phyloP scores from a whole-genome alignment of 2,329 filamentous ascomycete genomes.

The Graphilbum fragrans region DNA sequence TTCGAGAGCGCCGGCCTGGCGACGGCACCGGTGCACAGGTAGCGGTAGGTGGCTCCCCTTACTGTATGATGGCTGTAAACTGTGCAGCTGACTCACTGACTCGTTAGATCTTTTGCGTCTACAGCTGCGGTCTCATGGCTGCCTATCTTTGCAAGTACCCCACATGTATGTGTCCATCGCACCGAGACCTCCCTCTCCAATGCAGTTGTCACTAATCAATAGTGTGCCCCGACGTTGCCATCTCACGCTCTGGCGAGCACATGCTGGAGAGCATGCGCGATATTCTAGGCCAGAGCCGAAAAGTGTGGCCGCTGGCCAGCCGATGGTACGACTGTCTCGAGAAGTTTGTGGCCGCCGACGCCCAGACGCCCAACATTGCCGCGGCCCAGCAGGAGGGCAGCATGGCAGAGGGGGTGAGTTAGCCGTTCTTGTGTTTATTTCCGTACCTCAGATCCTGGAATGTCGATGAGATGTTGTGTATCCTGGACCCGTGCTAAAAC shows the following conservation, averaged over 20 bases:
- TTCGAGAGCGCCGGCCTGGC: slow-evolving; percentile 27
- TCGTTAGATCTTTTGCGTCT: slow-evolving; percentile 35
- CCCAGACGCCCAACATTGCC: slow-evolving; percentile 21
- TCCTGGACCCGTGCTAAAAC: slow-evolving; percentile 1
- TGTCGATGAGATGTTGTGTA: too few species aligned
- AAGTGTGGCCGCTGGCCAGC: slow-evolving; percentile 36
- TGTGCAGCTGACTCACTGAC: too few species aligned
- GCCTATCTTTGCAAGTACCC: slow-evolving; percentile 35
- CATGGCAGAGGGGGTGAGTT: slow-evolving; percentile 33
- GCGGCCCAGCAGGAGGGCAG: slow-evolving; percentile 23
- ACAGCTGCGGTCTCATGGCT: slow-evolving; percentile 36
- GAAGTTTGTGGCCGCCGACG: slow-evolving; percentile 27
- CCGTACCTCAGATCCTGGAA: too few species aligned
- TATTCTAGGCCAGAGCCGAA: slow-evolving; percentile 32
- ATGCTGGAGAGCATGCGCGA: slow-evolving; percentile 31
- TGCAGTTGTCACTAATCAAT: background rate
- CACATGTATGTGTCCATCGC: slow-evolving; percentile 4
- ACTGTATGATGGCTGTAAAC: too few species aligned
- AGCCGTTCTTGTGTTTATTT: background rate
- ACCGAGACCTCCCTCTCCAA: background rate
- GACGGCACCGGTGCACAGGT: slow-evolving; percentile 39
- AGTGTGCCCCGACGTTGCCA: slow-evolving; percentile 27
- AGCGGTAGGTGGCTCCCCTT: slow-evolving; percentile 22
- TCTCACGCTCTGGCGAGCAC: slow-evolving; percentile 24
- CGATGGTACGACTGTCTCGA: slow-evolving; percentile 35